A percentile compares a stretch with the other conserved stretches of the same genome.
Conservation (phyloP, 2,329 filamentous ascomycete species). For the Hypoxylon sp. region DNA sequence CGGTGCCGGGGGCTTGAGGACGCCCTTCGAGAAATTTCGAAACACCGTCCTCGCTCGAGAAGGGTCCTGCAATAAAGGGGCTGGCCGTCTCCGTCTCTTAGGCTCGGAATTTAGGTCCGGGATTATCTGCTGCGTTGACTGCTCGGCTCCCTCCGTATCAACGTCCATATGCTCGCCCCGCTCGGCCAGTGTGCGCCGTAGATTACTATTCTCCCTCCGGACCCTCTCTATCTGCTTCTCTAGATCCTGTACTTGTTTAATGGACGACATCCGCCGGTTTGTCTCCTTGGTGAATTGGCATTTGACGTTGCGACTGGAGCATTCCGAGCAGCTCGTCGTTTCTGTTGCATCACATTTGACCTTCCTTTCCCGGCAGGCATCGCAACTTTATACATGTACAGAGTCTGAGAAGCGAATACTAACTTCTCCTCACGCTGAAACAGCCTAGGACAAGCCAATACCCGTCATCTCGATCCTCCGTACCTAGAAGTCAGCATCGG, state of each 20-base stretch:
- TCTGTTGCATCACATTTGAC: constrained; percentile 96
- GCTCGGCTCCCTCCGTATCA: constrained; percentile 61
- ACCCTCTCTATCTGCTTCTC: constrained; percentile 89
- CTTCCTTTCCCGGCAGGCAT: constrained; percentile 90
- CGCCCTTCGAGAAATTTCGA: constrained; percentile 77
- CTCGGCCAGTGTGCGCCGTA: constrained; percentile 73
- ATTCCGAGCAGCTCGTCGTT: constrained; percentile 95
- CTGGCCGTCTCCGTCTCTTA: constrained; percentile 70
- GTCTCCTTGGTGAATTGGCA: constrained; percentile 99
- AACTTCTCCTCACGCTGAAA: constrained; percentile 2
- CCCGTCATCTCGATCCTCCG: constrained; percentile 31
- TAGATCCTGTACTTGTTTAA: constrained; percentile 98
- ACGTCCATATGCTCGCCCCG: constrained; percentile 64
- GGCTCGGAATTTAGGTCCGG: constrained; percentile 76
- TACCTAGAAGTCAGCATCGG: constrained; percentile 40
- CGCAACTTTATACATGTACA: constrained; percentile 69
- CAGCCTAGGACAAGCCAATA: constrained; percentile 24
- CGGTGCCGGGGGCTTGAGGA: constrained; percentile 81
- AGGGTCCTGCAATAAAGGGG: constrained; percentile 73
- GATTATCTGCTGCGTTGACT: constrained; percentile 67
- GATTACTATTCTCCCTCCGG: constrained; percentile 81
- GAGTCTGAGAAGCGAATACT: constrained; percentile 30
- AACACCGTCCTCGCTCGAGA: constrained; percentile 79
- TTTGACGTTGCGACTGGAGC: constrained; percentile 94
- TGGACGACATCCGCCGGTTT: constrained; percentile 97